These are phyloP conservation scores for Dipodascus geniculatus DNA, from an alignment of 805 yeast genomes.

Conservation along the genomic window DNA sequence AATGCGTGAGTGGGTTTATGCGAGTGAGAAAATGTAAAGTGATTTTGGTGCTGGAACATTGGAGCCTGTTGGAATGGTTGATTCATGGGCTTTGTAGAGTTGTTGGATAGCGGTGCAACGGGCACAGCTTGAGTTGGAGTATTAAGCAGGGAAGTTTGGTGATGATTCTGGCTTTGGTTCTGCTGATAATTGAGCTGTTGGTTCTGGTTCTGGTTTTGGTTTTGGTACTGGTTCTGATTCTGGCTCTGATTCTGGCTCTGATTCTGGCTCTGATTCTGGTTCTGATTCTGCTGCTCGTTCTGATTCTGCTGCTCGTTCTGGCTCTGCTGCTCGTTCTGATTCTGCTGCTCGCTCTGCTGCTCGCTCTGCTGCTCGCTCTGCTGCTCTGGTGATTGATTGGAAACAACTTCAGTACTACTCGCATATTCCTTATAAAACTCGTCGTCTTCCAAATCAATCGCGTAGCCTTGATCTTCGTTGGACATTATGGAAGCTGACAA, in stretches of 20 bases:
- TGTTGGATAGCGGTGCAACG: too few relatives aligned
- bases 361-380: too few relatives aligned
- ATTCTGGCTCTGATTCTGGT: neutral
- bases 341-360: neutral
- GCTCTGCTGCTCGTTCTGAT: too few relatives aligned
- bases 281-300: too few relatives aligned
- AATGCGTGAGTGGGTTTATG: conserved; percentile 7
- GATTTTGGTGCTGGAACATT: neutral
- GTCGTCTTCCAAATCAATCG: conserved; percentile 2
- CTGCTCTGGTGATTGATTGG: too few relatives aligned
- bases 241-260: neutral
- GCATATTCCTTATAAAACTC: neutral
- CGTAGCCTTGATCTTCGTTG: neutral
- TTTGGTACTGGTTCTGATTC: neutral
- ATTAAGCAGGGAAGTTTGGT: too few relatives aligned
- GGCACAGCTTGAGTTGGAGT: too few relatives aligned
- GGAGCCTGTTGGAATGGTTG: neutral
- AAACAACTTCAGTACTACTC: neutral
- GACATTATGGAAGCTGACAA: too few relatives aligned
- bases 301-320: too few relatives aligned
- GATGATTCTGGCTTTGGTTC: neutral
- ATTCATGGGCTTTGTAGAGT: neutral
- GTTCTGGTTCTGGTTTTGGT: too few relatives aligned
- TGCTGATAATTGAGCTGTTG: neutral
- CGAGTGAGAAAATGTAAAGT: neutral